Percentiles rank a stretch among this genome's conserved stretches.
These are phyloP conservation scores for Austropuccinia psidii DNA, from an alignment of 1,284 basidiomycete genomes.

Conservation along the genomic window DNA sequence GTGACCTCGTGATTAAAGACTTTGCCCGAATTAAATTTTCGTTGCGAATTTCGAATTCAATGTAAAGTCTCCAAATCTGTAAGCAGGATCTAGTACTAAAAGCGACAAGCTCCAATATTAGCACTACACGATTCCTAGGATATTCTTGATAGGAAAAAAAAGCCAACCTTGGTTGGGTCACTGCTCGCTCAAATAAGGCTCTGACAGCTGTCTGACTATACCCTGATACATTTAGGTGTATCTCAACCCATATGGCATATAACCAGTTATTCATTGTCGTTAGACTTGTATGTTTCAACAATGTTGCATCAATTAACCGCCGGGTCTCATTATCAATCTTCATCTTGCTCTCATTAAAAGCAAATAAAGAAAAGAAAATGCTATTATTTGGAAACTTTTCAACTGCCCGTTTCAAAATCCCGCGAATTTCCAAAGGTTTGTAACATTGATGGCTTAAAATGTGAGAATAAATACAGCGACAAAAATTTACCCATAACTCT, in stretches of 20 bases:
- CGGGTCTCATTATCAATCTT: conserved; percentile 33
- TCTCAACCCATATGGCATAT: conserved; percentile 44
- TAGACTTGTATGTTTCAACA: background rate
- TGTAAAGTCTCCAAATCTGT: conserved; percentile 66
- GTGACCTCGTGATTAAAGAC: conserved; percentile 66
- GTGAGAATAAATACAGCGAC: conserved; percentile 61
- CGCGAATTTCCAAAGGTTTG: conserved; percentile 58
- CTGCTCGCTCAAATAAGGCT: conserved; percentile 43
- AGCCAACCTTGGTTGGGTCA: conserved; percentile 40
- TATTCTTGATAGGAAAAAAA: background rate
- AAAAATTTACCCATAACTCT: conserved; percentile 56
- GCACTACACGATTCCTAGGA: background rate
- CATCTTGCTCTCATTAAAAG: conserved; percentile 60
- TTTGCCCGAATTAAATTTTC: conserved; percentile 62
- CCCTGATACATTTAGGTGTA: conserved; percentile 41
- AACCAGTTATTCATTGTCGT: conserved; percentile 41
- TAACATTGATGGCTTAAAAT: conserved; percentile 56
- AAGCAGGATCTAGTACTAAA: conserved; percentile 61
- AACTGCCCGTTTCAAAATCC: conserved; percentile 56
- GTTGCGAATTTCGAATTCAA: conserved; percentile 71
- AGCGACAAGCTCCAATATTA: conserved; percentile 20
- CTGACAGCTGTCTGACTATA: conserved; percentile 41
- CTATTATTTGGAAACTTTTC: conserved; percentile 63
- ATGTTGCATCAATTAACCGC: background rate
- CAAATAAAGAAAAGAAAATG: conserved; percentile 63